phyloP scores from a whole-genome alignment of 768 basidiomycete species.

The Boletus speciosus region DNA sequence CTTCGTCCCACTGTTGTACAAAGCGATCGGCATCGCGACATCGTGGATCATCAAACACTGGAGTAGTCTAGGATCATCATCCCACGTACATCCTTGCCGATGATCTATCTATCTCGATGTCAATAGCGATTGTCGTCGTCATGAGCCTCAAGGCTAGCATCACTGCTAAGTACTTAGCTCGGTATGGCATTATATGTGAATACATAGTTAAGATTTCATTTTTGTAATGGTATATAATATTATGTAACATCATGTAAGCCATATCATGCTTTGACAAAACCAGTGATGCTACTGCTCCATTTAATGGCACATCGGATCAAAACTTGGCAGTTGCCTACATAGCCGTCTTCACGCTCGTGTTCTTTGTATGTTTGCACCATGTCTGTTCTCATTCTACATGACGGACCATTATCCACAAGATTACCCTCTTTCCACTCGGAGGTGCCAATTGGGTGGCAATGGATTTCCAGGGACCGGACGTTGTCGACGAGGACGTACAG shows the following conservation, averaged over 20 bases:
- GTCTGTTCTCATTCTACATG: neutral
- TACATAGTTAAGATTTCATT: too few relatives aligned
- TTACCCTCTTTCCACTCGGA: slow-evolving; percentile 65
- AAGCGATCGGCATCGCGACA: slow-evolving; percentile 49
- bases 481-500: slow-evolving; percentile 53
- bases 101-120: neutral
- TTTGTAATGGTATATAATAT: too few relatives aligned
- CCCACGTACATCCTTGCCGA: neutral
- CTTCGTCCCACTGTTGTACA: slow-evolving; percentile 57
- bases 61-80: slow-evolving; percentile 28
- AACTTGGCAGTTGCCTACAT: slow-evolving; percentile 66
- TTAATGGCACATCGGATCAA: slow-evolving; percentile 54
- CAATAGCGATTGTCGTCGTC: slow-evolving; percentile 59
- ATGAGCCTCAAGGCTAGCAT: slow-evolving; percentile 51
- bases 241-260: too few relatives aligned
- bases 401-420: slow-evolving; percentile 27
- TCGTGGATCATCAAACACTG: slow-evolving; percentile 51
- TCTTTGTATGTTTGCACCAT: slow-evolving; percentile 39
- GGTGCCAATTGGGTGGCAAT: slow-evolving; percentile 50
- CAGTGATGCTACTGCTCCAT: slow-evolving; percentile 42
- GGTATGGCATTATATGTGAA: too few relatives aligned
- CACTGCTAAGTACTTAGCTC: too few relatives aligned
- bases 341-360: slow-evolving; percentile 57
- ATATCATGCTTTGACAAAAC: too few relatives aligned
- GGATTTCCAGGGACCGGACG: slow-evolving; percentile 65